Evolutionary conservation across 1,284 basidiomycete species (phyloP).

Genomic region (Ceratobasidium papillatum): DNA sequence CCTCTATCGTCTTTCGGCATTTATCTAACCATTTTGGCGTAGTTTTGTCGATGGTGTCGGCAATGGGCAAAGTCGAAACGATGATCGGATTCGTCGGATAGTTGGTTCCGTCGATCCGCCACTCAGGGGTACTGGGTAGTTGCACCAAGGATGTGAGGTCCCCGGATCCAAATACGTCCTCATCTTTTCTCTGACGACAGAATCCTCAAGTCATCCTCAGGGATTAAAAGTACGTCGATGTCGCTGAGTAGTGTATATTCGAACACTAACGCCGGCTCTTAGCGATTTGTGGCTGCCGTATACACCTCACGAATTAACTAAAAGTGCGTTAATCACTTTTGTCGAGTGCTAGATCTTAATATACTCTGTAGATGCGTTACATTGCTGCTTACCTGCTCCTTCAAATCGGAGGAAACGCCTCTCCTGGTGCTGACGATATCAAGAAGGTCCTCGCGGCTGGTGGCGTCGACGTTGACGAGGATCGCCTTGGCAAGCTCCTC

Average conservation of each 20-base stretch:
- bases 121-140: constrained; percentile 27
- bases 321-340: not conserved
- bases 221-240: constrained; percentile 80
- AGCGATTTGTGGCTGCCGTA: constrained; percentile 90
- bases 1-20: not conserved
- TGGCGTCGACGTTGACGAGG: constrained; percentile 89
- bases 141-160: constrained; percentile 1
- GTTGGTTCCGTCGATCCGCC: constrained; percentile 29
- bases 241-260: not conserved
- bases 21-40: constrained; percentile 25
- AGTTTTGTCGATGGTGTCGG: constrained; percentile 22
- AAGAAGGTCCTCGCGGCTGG: constrained; percentile 88
- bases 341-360: constrained; percentile 41
- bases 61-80: not conserved
- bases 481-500: constrained; percentile 86
- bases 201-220: constrained; percentile 87
- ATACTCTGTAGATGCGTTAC: constrained; percentile 84
- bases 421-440: constrained; percentile 89
- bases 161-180: constrained; percentile 33
- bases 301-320: constrained; percentile 44
- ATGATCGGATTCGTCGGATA: constrained; percentile 1
- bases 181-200: constrained; percentile 67
- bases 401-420: constrained; percentile 91
- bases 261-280: constrained; percentile 40
- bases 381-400: constrained; percentile 99